Percentiles rank a stretch among this genome's conserved stretches.
Evolutionary conservation across 495 filamentous ascomycete genomes (phyloP).

Genomic region (Daldinia vernicosa): DNA sequence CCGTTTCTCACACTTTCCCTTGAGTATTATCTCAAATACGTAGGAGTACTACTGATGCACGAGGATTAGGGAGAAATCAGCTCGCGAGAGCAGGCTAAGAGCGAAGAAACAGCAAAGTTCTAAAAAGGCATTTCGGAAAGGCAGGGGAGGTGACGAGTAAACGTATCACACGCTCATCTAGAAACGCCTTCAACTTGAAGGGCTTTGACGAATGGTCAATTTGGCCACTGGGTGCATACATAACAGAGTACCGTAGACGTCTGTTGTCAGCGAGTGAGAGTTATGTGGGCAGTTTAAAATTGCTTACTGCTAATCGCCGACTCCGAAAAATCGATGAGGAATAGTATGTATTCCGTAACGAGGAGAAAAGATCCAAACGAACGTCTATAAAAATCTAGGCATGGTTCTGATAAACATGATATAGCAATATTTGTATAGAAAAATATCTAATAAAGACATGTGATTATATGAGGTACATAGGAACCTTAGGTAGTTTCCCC

Average conservation of each 20-base stretch:
- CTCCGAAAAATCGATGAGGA: neutral
- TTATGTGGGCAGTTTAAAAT: too few species aligned
- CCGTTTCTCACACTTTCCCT: conserved; percentile 12
- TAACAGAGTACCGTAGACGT: neutral
- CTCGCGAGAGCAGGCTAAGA: conserved; percentile 74
- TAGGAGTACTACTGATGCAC: neutral
- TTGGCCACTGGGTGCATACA: neutral
- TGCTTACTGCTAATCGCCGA: too few species aligned
- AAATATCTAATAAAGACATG: too few species aligned
- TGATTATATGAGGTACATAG: too few species aligned
- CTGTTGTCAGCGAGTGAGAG: too few species aligned
- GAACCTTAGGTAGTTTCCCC: neutral
- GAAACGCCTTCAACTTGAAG: neutral
- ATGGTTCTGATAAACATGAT: too few species aligned
- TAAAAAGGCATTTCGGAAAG: conserved; percentile 79
- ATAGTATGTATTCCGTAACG: neutral
- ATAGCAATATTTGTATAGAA: too few species aligned
- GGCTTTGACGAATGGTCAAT: neutral
- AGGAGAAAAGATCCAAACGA: too few species aligned
- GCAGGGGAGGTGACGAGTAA: conserved; percentile 38
- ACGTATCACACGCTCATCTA: neutral
- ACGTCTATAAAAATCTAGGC: too few species aligned
- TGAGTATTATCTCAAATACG: neutral
- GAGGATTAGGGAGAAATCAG: conserved; percentile 69
- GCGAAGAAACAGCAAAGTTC: conserved; percentile 79